Conservation (phyloP, 2,329 filamentous ascomycete species). For the Paecilomyces dactylethromorphus region DNA sequence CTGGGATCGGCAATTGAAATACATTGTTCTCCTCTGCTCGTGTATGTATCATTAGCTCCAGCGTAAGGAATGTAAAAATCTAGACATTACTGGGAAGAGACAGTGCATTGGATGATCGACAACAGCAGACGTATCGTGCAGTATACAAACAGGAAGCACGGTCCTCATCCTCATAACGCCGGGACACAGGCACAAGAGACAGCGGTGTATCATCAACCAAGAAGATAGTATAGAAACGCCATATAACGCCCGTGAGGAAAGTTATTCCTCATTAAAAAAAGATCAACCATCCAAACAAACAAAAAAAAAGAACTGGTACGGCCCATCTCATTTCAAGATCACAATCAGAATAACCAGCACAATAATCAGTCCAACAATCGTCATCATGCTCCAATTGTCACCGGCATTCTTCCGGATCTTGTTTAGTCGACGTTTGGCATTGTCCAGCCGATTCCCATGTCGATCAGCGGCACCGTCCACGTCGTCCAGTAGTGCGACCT, state of each 20-base stretch:
- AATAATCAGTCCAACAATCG: constrained; percentile 75
- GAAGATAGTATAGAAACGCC: not conserved
- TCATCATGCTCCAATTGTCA: constrained; percentile 81
- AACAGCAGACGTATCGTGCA: not conserved
- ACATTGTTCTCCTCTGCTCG: not conserved
- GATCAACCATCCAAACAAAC: not conserved
- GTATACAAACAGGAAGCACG: not conserved
- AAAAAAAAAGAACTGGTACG: too few species aligned
- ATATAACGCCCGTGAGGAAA: not conserved
- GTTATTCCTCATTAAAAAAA: not conserved
- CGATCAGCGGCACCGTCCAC: constrained; percentile 76
- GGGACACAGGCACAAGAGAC: not conserved
- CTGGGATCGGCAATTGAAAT: not conserved
- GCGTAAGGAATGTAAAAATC: not conserved
- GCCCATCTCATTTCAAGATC: constrained; percentile 59
- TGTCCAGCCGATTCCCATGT: constrained; percentile 68
- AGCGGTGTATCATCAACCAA: not conserved
- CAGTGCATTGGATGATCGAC: not conserved
- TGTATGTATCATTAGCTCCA: not conserved
- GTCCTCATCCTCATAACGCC: not conserved
- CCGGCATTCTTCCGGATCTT: constrained; percentile 66
- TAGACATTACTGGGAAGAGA: not conserved
- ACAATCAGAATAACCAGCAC: constrained; percentile 76
- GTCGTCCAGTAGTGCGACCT: constrained; percentile 83
- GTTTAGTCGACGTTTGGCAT: constrained; percentile 66